phyloP scores from a whole-genome alignment of 176 grass and related monocot genomes.

The Oryza meridionalis region DNA sequence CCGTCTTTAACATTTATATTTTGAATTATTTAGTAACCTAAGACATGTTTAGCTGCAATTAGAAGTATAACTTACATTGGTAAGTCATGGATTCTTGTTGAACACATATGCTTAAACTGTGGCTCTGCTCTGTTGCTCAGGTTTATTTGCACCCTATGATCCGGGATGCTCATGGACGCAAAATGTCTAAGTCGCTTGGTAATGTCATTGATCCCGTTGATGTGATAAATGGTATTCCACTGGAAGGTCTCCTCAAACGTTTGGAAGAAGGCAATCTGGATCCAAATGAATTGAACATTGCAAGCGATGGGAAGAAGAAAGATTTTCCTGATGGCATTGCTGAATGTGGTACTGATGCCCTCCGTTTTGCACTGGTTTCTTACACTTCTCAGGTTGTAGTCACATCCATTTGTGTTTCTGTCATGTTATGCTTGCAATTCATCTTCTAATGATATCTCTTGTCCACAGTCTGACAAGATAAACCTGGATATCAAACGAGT shows the following conservation, averaged over 20 bases:
- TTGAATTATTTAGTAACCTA: background rate
- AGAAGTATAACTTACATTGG: background rate
- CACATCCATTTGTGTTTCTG: background rate
- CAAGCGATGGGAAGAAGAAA: background rate
- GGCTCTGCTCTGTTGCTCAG: background rate
- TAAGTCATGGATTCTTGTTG: background rate
- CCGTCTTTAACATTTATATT: background rate
- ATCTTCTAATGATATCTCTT: background rate
- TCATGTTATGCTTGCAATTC: background rate
- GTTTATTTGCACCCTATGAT: background rate
- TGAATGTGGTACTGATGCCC: background rate
- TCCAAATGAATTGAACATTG: background rate
- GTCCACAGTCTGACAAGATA: constrained; percentile 72
- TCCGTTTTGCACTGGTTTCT: background rate
- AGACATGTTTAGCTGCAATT: background rate
- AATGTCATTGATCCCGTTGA: background rate
- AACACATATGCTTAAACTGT: background rate
- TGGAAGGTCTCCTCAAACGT: background rate
- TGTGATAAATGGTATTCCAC: background rate
- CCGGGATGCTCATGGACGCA: background rate
- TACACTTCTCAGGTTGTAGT: background rate
- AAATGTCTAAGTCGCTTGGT: background rate
- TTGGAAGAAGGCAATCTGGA: background rate
- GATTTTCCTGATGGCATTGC: background rate
- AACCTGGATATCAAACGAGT: constrained; percentile 74